A percentile compares a stretch with the other conserved stretches of the same genome.
Conservation (phyloP, 169 alveolate genomes). For the Cryptosporidium muris region DNA sequence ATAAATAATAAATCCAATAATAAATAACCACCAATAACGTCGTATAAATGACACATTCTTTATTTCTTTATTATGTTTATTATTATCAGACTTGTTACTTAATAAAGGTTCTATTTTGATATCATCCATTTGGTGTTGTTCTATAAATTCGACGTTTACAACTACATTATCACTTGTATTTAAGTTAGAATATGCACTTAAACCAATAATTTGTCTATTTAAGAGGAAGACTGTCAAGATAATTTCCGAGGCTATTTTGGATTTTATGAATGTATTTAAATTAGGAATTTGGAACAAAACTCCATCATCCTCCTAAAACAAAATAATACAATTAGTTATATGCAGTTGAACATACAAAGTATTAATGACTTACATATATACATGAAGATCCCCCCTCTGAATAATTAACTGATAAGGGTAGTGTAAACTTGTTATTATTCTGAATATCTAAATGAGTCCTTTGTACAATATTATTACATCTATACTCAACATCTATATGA, state of each 20-base stretch:
- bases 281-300: conserved; percentile 11
- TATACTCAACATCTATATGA: too few relatives aligned
- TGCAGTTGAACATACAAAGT: conserved; percentile 27
- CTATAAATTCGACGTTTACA: conserved; percentile 2
- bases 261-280: background rate
- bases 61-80: background rate
- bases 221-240: background rate
- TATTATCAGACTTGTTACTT: background rate
- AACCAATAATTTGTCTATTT: background rate
- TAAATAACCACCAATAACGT: conserved; percentile 61
- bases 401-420: background rate
- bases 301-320: conserved; percentile 17
- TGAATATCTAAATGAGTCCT: too few relatives aligned
- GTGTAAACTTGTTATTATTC: too few relatives aligned
- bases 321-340: background rate
- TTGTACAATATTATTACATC: too few relatives aligned
- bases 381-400: conserved; percentile 1
- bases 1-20: conserved; percentile 19
- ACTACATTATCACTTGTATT: background rate
- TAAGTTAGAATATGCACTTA: conserved; percentile 2
- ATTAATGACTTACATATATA: background rate
- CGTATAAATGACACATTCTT: conserved; percentile 33
- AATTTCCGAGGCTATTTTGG: conserved; percentile 23
- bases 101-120: background rate
- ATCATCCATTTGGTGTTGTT: background rate